phyloP scores from a whole-genome alignment of 1,139 yeast genomes.

The Sporopachydermia cereana region DNA sequence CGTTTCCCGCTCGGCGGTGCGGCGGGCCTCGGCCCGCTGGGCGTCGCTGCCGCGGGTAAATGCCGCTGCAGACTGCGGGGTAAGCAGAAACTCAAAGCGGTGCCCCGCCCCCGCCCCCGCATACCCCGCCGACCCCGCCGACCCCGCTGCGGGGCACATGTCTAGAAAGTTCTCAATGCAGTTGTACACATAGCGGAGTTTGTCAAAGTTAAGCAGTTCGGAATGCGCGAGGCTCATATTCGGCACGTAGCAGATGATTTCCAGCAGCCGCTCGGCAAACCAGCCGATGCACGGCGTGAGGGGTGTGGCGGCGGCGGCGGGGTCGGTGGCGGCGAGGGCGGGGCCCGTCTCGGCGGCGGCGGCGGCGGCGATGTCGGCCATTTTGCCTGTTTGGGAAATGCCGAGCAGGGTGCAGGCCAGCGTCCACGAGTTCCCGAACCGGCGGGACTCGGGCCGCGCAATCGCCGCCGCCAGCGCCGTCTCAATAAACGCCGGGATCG shows the following conservation, averaged over 20 bases:
- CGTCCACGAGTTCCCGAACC: conserved; percentile 55
- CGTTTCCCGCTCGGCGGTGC: background rate
- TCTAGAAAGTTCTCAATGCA: conserved; percentile 39
- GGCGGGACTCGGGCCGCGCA: conserved; percentile 69
- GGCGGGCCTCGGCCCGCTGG: background rate
- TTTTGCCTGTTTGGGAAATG: background rate
- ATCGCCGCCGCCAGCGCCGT: conserved; percentile 68
- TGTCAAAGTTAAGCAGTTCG: conserved; percentile 52
- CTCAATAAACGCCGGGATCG: conserved; percentile 79
- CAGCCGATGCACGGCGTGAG: conserved; percentile 83
- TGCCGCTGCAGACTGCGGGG: no score
- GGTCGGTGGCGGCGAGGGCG: background rate
- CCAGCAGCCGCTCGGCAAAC: conserved; percentile 49
- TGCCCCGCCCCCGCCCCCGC: no score
- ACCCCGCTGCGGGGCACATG: conserved; percentile 23
- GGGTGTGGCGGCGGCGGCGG: conserved; percentile 13
- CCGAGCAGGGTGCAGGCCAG: conserved; percentile 35
- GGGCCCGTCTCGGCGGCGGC: background rate
- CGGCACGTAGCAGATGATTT: conserved; percentile 57
- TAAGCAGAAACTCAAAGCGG: no score
- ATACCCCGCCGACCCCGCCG: no score
- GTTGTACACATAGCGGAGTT: conserved; percentile 51
- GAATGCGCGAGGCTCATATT: conserved; percentile 51
- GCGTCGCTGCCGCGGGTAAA: no score
- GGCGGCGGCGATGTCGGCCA: background rate